Evolutionary conservation across 768 basidiomycete species (phyloP), one percentile per base, ranked within the genome.

Genomic region (Hydnum rufescens): DNA sequence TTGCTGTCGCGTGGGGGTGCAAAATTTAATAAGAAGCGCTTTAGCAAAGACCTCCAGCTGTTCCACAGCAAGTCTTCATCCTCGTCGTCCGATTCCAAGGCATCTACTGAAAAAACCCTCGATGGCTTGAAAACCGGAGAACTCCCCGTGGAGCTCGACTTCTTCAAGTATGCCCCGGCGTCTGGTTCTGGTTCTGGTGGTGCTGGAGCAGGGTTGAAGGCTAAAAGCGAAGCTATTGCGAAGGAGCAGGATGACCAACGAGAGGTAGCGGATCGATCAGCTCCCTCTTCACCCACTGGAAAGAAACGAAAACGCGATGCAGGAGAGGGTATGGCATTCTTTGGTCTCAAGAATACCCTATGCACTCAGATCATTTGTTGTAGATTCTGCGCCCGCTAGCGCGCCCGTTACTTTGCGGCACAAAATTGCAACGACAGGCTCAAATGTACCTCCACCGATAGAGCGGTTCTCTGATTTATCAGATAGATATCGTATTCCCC

Each of bases 1-100:
- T 65, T 95, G 8, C 75, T 97, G 26, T 88, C 90, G 30, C 75
- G 86, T 16, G 92, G 92, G 31, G 87, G 88, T 1, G 74, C 74
- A 0, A 72, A 70, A 52, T 95, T 96, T 58, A 73, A 90, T 71
- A 92, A 85, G 66, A 68, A 68, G 36, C 69, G 72, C 29, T 89
- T 82, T 64, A 72, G 77, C 58, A 64, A 68, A 0, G 86, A 92
- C 60, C 73, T 82, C 4, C 62, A 72, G 28, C 65, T 85, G 4
- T 92, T 93, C 66, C 71, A 73, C 55, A 57, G 32, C 59, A 53
- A 59, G 51, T 52, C 53, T 30, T 57, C 57, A 31, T 51, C 51
- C 2, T 28, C 44, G 2, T 2, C 22, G 28, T 6, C 23, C 16
- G n/a, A n/a, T n/a, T n/a, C n/a, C n/a, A n/a, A n/a, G n/a, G 29